Evolutionary conservation across 306 rosid genomes (phyloP).

Genomic region (Datisca glomerata): DNA sequence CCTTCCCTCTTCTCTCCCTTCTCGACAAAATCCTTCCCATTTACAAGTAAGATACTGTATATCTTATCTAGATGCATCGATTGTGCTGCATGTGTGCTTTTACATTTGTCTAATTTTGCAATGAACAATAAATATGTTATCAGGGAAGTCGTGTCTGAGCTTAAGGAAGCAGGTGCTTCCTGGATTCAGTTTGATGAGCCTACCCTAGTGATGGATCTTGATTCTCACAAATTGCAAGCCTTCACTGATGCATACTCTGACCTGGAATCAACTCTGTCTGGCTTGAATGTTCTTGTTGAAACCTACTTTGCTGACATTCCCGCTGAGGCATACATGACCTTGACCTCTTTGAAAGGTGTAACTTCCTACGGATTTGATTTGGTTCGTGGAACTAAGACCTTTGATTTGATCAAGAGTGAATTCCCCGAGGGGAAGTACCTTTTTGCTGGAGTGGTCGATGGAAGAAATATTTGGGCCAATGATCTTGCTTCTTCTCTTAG

Average conservation of each 20-base stretch:
- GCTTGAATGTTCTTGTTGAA: constrained; percentile 54
- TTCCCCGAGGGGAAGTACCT: constrained; percentile 64
- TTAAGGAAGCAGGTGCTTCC: constrained; percentile 69
- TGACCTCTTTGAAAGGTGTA: constrained; percentile 65
- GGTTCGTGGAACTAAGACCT: constrained; percentile 72
- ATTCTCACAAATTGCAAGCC: constrained; percentile 52
- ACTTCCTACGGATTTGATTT: constrained; percentile 69
- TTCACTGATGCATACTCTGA: constrained; percentile 47
- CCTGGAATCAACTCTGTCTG: constrained; percentile 57
- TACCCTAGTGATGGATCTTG: constrained; percentile 59
- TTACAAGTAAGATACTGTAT: constrained; percentile 37
- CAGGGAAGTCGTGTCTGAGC: constrained; percentile 75
- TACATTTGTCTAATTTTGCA: not conserved
- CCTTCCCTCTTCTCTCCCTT: constrained; percentile 51
- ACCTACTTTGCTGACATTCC: constrained; percentile 78
- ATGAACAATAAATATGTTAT: not conserved
- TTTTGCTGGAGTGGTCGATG: constrained; percentile 89
- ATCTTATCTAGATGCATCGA: not conserved
- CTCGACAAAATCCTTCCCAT: constrained; percentile 53
- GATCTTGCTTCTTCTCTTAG: constrained; percentile 54
- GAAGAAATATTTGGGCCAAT: constrained; percentile 84
- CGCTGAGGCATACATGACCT: constrained; percentile 55
- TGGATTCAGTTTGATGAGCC: constrained; percentile 94
- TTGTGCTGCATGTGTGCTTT: not conserved
- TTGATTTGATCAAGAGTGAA: constrained; percentile 56